Base-by-base conservation (phyloP, 805 yeast genomes). In the Candida parachauliodes region DNA sequence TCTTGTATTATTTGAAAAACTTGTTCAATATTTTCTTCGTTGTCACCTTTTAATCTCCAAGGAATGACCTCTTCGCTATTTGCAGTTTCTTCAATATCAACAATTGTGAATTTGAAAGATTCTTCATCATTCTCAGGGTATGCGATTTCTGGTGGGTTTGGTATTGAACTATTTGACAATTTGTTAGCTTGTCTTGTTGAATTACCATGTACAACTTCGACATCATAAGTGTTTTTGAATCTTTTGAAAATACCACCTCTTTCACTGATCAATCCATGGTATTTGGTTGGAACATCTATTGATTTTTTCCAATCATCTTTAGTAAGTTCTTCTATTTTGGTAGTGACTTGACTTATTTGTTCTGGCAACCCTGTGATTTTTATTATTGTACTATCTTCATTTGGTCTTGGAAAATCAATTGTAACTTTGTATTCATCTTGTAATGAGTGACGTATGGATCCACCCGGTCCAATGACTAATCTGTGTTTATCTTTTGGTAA, bases 401-500 rank as follows among this genome's bases (percentile, higher is more conserved):
- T 73, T 27, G 72, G 62, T 52, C 72, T 74, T 46, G 97, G 97
- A 53, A 91, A 74, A 32, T 67, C 69, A 39, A 91, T 59, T 19
- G 59, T 55, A 34, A 86, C 89, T 10, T 70, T 67, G 58, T 73
- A 85, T 51, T 83, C 86, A 11, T 74, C 67, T 64, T 88, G 91
- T 45, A 88, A 59, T 8, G 76, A 68, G 48, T 83, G 82, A 62
- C 91, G 86, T 41, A 75, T 73, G 9, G 77, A 52, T 30, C 98
- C 97, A 41, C 79, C 79, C 26, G 88, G 79, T 27, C 98, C 98
- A 58, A 91, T 77, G 36, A 91, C 54, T 8, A 78, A 70, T 50
- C 87, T 76, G 51, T 86, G 91, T 54, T 81, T 83, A 42, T 79
- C 83, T 55, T 79, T 77, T 28, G 93, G 77, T 50, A 91, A 69